Percentiles rank a stretch among this genome's conserved stretches.
Evolutionary conservation across 495 filamentous ascomycete species (phyloP).

Genomic region (Aspergillus diversus): DNA sequence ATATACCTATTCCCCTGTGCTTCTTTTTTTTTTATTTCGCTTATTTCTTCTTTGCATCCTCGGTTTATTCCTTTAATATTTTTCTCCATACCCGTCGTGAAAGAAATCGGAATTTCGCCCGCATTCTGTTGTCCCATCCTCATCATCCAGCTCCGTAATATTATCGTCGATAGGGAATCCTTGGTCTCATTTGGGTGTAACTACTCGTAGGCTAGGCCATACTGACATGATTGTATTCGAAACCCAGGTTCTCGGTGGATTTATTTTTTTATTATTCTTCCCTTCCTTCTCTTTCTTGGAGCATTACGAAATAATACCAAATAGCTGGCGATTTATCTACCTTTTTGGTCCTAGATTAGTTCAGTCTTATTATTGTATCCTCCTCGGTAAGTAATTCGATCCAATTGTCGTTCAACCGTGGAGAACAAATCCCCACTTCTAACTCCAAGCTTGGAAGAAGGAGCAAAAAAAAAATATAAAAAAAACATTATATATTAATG

Average conservation of each 20-base stretch:
- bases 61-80: too few species aligned
- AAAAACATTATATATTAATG: neutral
- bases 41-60: too few species aligned
- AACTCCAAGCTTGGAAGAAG: neutral
- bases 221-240: neutral
- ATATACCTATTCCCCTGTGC: too few species aligned
- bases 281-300: neutral
- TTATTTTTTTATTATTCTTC: neutral
- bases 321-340: neutral
- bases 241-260: neutral
- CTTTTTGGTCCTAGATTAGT: neutral
- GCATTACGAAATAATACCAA: neutral
- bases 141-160: constrained; percentile 18
- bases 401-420: neutral
- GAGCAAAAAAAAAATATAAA: neutral
- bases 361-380: neutral
- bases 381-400: neutral
- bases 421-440: neutral
- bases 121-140: neutral
- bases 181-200: neutral
- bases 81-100: neutral
- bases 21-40: too few species aligned
- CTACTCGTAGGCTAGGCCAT: neutral
- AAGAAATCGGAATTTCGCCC: neutral
- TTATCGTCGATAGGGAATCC: constrained; percentile 15